Evolutionary conservation across 2,329 filamentous ascomycete genomes (phyloP).

Genomic region (Pyricularia grisea): DNA sequence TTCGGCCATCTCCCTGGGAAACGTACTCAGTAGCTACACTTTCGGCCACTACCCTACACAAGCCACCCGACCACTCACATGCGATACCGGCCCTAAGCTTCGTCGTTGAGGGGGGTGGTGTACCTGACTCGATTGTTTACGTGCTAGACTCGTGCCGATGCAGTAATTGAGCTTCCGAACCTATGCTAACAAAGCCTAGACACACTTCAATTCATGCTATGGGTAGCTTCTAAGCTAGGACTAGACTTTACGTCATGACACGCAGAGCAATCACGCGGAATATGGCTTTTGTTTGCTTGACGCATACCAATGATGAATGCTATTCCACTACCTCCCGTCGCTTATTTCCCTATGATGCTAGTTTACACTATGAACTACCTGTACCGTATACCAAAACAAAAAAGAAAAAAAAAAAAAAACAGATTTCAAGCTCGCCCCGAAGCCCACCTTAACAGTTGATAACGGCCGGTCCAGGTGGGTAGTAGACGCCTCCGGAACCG

Average conservation of each 20-base stretch:
- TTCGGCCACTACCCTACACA: background rate
- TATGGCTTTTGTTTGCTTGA: background rate
- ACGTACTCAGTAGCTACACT: background rate
- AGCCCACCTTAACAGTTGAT: slow-evolving; percentile 18
- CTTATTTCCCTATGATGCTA: background rate
- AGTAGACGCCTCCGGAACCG: slow-evolving; percentile 25
- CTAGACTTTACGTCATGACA: background rate
- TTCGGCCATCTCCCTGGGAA: background rate
- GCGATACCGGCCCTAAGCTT: background rate
- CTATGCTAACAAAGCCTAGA: background rate
- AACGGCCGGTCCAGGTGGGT: slow-evolving; percentile 24
- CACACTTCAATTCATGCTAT: background rate
- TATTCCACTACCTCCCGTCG: background rate
- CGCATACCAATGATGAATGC: background rate
- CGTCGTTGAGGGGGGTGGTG: background rate
- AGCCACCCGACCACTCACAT: background rate
- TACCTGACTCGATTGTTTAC: background rate
- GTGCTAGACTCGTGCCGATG: background rate
- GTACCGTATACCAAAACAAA: background rate
- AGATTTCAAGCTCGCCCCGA: background rate
- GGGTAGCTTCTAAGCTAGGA: background rate
- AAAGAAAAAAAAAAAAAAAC: background rate
- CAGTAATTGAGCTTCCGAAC: background rate
- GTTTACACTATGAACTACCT: background rate
- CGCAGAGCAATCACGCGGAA: background rate